These are phyloP conservation scores for Phyllosticta ampelicida DNA, from an alignment of 2,329 filamentous ascomycete species.

Conservation along the genomic window DNA sequence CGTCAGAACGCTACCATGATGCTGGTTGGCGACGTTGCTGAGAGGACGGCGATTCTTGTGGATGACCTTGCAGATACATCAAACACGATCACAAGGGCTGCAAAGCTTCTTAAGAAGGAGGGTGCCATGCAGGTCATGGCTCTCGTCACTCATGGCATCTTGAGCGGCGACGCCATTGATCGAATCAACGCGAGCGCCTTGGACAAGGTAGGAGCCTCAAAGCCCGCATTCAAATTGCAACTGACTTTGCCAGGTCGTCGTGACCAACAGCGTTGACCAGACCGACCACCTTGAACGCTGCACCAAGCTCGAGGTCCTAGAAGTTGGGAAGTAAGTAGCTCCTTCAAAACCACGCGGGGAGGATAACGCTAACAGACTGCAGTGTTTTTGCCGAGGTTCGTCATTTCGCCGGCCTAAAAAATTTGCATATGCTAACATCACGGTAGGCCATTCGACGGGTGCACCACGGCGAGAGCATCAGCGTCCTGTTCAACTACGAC, in stretches of 20 bases:
- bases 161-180: slow-evolving; percentile 89
- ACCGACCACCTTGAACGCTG: slow-evolving; percentile 66
- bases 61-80: slow-evolving; percentile 94
- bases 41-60: slow-evolving; percentile 76
- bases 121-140: slow-evolving; percentile 82
- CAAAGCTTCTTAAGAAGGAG: slow-evolving; percentile 93
- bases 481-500: slow-evolving; percentile 82
- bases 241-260: slow-evolving; percentile 39
- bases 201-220: slow-evolving; percentile 55
- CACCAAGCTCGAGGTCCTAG: slow-evolving; percentile 82
- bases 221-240: too few species aligned
- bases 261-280: slow-evolving; percentile 93
- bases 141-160: slow-evolving; percentile 84
- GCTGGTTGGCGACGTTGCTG: slow-evolving; percentile 76
- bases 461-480: slow-evolving; percentile 96
- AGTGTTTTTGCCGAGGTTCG: slow-evolving; percentile 76
- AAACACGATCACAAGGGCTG: slow-evolving; percentile 92
- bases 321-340: slow-evolving; percentile 49
- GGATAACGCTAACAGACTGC: background rate
- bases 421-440: slow-evolving; percentile 15
- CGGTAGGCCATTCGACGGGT: slow-evolving; percentile 73
- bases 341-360: background rate
- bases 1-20: slow-evolving; percentile 80
- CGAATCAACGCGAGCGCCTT: slow-evolving; percentile 87
- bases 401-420: slow-evolving; percentile 1